Conservation (phyloP, 192 early-diverging fungal species). For the Backusella liffmaniae region DNA sequence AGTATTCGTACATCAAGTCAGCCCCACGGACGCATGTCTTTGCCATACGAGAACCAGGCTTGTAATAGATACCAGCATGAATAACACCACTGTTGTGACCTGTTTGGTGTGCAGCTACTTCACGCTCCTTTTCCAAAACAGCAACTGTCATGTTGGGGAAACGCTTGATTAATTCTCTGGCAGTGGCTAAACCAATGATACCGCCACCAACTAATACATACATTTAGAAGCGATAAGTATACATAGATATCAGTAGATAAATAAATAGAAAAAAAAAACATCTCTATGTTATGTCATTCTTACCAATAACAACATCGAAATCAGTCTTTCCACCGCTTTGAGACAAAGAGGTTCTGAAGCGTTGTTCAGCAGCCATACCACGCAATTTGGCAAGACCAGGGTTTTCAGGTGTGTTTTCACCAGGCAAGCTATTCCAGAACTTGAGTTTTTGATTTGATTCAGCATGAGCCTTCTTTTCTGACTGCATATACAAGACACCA, state of each 20-base stretch:
- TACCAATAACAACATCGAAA: conserved; percentile 16
- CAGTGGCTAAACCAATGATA: conserved; percentile 37
- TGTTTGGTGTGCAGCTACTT: conserved; percentile 37
- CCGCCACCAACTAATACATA: conserved; percentile 34
- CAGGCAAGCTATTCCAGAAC: conserved; percentile 16
- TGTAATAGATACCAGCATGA: conserved; percentile 35
- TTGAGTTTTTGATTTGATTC: conserved; percentile 13
- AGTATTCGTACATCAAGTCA: conserved; percentile 48
- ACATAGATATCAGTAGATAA: too few relatives aligned
- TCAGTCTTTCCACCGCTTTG: conserved; percentile 5
- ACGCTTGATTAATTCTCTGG: conserved; percentile 32
- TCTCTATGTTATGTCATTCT: background rate
- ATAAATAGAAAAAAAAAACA: background rate
- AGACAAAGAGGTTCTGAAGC: conserved; percentile 13
- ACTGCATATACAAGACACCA: background rate
- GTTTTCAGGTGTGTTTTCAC: conserved; percentile 17
- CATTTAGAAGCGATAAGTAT: background rate
- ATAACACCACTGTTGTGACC: conserved; percentile 39
- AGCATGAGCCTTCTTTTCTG: conserved; percentile 8
- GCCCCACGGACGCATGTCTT: conserved; percentile 49
- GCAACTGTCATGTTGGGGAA: conserved; percentile 34
- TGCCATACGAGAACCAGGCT: conserved; percentile 35
- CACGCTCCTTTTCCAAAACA: conserved; percentile 35
- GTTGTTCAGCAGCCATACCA: conserved; percentile 17
- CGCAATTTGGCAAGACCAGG: conserved; percentile 13